Evolutionary conservation across 176 grass and related monocot genomes (phyloP), one percentile per base, ranked within the genome.

Genomic region (Zoysia japonica): DNA sequence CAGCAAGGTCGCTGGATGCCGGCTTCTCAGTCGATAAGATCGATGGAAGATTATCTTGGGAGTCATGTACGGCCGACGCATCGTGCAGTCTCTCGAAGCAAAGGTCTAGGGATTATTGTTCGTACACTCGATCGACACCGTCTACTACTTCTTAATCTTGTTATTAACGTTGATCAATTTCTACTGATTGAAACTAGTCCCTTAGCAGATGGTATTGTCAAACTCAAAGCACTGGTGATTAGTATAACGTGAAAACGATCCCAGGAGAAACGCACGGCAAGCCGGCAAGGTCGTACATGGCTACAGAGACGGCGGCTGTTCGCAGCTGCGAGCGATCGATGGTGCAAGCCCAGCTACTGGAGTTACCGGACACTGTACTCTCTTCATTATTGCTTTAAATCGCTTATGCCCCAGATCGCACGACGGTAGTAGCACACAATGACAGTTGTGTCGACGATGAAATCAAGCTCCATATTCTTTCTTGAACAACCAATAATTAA

Each of bases 11-110:
- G 68, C 71, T 77, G 70, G 70, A 35, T 36, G 72, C 65, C 73
- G 81, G 28, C 28, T 28, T 28, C 28, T 28, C 28, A 28, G 75
- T 77, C 82, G 67, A 46, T 47, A 70, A 13, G 74, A 28, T 28
- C 28, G 68, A 68, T 52, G 72, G 76, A 28, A 28, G 82, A 93
- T 83, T 90, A 83, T 93, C 75, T 90, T 81, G 85, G 88, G 83
- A 67, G 54, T 12, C 42, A 28, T 28, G 28, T 28, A 42, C 47
- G 1, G 37, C 64, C 77, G 52, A 68, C 36, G 28, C 28, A 28
- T 28, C 28, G 0, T 28, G 50, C 37, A 13, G 39, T 1, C 40
- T 79, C 49, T 68, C 11, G 6, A 78, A 54, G 64, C 77, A 68
- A 68, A 68, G 64, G 61, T 12, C 59, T 48, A 9, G 8, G 44